These are phyloP conservation scores for Diaporthe batatas DNA, from an alignment of 2,329 filamentous ascomycete species.

Conservation along the genomic window DNA sequence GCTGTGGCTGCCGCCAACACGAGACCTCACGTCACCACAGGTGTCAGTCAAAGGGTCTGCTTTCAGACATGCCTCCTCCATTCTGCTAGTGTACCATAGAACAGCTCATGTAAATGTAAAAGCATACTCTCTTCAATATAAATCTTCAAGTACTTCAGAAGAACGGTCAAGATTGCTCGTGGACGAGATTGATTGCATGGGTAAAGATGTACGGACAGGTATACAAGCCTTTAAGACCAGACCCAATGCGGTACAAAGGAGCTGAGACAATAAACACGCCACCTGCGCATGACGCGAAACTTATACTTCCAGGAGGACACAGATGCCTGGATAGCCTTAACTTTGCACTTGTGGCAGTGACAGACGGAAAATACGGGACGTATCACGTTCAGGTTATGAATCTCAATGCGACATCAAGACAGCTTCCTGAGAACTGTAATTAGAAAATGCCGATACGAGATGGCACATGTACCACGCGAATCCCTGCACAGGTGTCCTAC, in stretches of 20 bases:
- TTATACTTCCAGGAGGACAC: neutral
- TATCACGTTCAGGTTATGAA: neutral
- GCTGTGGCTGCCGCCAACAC: neutral
- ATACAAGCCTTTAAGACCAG: neutral
- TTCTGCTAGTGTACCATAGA: neutral
- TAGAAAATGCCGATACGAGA: neutral
- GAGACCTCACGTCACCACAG: neutral
- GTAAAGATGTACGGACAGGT: neutral
- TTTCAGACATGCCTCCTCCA: neutral
- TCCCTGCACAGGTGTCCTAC: too few species aligned
- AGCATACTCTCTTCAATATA: neutral
- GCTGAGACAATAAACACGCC: neutral
- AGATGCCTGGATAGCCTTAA: neutral
- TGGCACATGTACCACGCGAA: too few species aligned
- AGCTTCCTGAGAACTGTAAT: neutral
- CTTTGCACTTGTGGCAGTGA: neutral
- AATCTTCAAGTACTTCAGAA: accelerated
- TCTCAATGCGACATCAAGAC: neutral
- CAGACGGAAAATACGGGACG: neutral
- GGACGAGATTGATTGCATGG: neutral
- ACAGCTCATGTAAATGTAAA: neutral
- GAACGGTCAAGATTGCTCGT: neutral
- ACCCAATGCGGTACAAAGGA: neutral
- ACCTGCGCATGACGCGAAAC: neutral
- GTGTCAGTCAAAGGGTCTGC: neutral